Evolutionary conservation across 164 flowering plant species (phyloP).

Genomic region (Hamamelis virginiana): DNA sequence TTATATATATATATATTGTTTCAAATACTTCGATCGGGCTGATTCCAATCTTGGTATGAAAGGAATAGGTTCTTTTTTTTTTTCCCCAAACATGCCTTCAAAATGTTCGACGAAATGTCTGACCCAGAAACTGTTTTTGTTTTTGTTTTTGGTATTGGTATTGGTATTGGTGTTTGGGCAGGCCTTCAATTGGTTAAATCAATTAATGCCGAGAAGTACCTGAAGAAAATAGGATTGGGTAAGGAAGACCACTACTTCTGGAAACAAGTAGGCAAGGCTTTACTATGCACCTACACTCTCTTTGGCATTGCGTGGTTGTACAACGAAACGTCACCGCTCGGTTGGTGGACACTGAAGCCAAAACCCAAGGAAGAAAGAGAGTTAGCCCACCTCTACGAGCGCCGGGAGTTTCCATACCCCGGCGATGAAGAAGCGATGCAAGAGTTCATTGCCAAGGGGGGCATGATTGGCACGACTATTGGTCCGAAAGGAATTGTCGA

Average conservation of each 20-base stretch:
- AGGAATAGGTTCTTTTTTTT: neutral
- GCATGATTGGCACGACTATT: slow-evolving; percentile 75
- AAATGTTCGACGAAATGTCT: slow-evolving; percentile 46
- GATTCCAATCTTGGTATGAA: no score
- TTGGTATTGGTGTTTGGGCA: slow-evolving; percentile 14
- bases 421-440: slow-evolving; percentile 90
- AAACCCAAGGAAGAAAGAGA: slow-evolving; percentile 86
- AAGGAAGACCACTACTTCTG: slow-evolving; percentile 67
- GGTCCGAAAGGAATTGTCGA: slow-evolving; percentile 77
- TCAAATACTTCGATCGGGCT: no score
- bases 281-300: slow-evolving; percentile 67
- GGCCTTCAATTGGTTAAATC: slow-evolving; percentile 31
- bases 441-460: slow-evolving; percentile 82
- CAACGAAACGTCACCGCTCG: slow-evolving; percentile 89
- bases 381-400: slow-evolving; percentile 80
- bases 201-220: slow-evolving; percentile 28
- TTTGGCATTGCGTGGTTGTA: slow-evolving; percentile 69
- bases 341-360: slow-evolving; percentile 88
- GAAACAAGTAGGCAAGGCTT: slow-evolving; percentile 76
- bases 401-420: slow-evolving; percentile 74
- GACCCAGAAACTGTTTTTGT: neutral
- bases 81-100: neutral
- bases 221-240: slow-evolving; percentile 70
- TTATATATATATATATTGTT: neutral
- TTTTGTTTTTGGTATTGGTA: neutral